Conservation (phyloP, 192 early-diverging fungal genomes). For the Kappamyces sp. region DNA sequence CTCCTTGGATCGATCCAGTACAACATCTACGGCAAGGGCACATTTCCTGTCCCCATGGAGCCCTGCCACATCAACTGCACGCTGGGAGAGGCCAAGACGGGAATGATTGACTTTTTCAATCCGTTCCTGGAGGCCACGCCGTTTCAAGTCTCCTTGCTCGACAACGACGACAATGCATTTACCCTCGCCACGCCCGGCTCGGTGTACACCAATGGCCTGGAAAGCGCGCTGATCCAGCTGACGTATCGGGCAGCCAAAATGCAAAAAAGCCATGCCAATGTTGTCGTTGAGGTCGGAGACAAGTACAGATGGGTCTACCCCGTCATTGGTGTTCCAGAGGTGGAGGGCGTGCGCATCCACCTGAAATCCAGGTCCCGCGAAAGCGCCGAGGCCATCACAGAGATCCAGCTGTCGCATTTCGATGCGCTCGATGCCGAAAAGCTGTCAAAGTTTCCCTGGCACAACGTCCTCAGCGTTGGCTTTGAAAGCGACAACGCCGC, state of each 20-base stretch:
- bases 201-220: constrained; percentile 28
- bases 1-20: constrained; percentile 4
- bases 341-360: not conserved
- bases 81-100: constrained; percentile 8
- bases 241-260: constrained; percentile 35
- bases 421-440: not conserved
- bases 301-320: constrained; percentile 43
- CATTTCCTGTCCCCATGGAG: not conserved
- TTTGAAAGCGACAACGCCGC: not conserved
- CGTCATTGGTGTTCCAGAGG: constrained; percentile 20
- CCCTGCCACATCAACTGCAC: not conserved
- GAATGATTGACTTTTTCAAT: constrained; percentile 8
- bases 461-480: not conserved
- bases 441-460: not conserved
- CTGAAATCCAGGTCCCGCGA: constrained; percentile 5
- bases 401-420: constrained; percentile 4
- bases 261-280: constrained; percentile 23
- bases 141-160: not conserved
- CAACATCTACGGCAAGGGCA: not conserved
- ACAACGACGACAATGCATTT: constrained; percentile 4
- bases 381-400: not conserved
- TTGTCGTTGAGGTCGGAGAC: constrained; percentile 35
- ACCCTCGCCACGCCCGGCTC: constrained; percentile 5
- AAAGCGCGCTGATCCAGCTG: constrained; percentile 41
- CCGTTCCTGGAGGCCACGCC: not conserved